phyloP scores from a whole-genome alignment of 2,329 filamentous ascomycete genomes.

The Pestalotiopsis sp. region DNA sequence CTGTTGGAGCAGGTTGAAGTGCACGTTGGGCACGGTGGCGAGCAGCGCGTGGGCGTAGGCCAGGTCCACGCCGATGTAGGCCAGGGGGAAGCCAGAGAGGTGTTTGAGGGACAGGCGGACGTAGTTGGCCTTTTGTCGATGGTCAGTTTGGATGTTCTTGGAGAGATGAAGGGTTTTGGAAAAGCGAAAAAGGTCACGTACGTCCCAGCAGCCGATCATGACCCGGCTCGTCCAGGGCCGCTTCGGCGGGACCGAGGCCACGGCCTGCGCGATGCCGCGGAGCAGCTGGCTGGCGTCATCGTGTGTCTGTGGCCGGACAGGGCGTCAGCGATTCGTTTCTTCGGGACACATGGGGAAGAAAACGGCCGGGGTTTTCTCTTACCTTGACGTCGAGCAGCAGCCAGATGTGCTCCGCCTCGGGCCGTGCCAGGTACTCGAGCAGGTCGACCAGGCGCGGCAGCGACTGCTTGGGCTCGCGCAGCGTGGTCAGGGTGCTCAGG shows the following conservation, averaged over 20 bases:
- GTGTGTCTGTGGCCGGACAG: constrained; percentile 55
- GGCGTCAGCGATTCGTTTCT: background rate
- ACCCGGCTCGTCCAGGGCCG: constrained; percentile 74
- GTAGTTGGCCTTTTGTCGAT: constrained; percentile 58
- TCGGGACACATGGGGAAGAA: background rate
- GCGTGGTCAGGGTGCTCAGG: constrained; percentile 68
- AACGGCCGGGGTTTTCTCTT: constrained; percentile 17
- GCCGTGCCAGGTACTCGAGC: constrained; percentile 69
- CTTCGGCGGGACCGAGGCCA: constrained; percentile 54
- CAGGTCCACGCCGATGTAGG: constrained; percentile 70
- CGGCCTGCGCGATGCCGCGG: constrained; percentile 64
- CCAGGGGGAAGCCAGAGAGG: constrained; percentile 65
- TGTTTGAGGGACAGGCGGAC: constrained; percentile 64
- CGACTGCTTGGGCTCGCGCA: constrained; percentile 66
- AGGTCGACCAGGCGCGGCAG: constrained; percentile 79
- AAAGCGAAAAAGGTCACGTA: constrained; percentile 35
- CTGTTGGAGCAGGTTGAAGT: constrained; percentile 77
- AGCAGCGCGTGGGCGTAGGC: constrained; percentile 72
- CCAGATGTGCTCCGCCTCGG: constrained; percentile 73
- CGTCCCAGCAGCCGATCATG: constrained; percentile 82
- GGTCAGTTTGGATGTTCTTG: background rate
- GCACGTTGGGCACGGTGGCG: constrained; percentile 66
- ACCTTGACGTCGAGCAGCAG: constrained; percentile 88
- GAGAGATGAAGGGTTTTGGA: constrained; percentile 8
- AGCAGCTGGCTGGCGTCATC: constrained; percentile 75